Base-by-base conservation (phyloP, 345 rosid species). In the Acer campestre region DNA sequence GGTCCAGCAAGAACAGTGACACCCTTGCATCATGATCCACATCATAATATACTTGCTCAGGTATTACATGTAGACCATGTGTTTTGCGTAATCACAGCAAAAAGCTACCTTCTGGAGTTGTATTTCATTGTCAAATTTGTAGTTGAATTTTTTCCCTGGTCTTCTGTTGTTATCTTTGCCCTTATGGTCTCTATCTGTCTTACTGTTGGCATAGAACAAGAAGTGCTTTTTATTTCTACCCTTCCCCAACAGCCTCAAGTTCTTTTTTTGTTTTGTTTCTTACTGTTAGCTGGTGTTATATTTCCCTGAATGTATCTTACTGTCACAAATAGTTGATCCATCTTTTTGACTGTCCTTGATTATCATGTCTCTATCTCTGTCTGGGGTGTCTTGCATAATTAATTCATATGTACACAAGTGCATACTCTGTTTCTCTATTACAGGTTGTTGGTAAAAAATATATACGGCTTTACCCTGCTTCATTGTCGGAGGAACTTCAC, bases 1-100 rank as follows among this genome's bases (percentile, higher is more conserved):
- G 99, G 98, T 78, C 99, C 99, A 35, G 88, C 91, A 59, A 95
- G 97, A 65, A 95, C 98, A 1, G 97, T 95, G 71, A 95, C 99
- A 44, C 99, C 99, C 6, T 77, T 95, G 87, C 99, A 95, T 82
- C 98, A 95, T 85, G 99, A 95, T 81, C 99, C 99, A 31, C 99
- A 95, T 87, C 99, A 95, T 82, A 95, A 95, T 80, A 85, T 95
- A 71, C 89, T 95, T 77, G 94, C 98, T 58, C 99, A 95, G 99
- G 99, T 93, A 82, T 46, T 59, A 35, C 38, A 35, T 35, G 31
- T 74, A 46, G 56, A 20, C 58, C 46, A 42, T 66, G 13, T 71
- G 58, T 40, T 42, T 11, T 63, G 78, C 49, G 18, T 69, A 18
- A 14, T 67, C 11, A 4, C 65, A 31, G n/a, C 6, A 42, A 42